Conservation (phyloP, 2,329 filamentous ascomycete genomes). For the Pyrenochaeta sp. region DNA sequence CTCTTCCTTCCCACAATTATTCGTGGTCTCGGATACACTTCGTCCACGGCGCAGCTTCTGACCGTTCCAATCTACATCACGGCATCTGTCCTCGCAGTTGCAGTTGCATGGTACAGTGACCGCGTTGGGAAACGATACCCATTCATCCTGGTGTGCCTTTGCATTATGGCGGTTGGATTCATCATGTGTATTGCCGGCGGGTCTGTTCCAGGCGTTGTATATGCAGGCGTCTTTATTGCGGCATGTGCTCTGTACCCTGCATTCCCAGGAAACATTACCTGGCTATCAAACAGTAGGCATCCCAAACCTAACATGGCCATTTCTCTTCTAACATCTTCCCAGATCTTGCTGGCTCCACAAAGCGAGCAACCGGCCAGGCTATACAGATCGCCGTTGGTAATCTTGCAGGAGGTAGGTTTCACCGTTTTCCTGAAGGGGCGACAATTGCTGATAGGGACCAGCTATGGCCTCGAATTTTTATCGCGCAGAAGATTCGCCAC, state of each 20-base stretch:
- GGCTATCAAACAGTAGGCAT: constrained; percentile 60
- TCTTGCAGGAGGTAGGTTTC: constrained; percentile 41
- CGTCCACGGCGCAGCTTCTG: constrained; percentile 51
- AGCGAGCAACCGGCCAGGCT: constrained; percentile 57
- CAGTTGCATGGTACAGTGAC: constrained; percentile 41
- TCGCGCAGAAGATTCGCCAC: constrained; percentile 57
- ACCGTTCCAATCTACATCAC: constrained; percentile 54
- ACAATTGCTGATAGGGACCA: constrained; percentile 20
- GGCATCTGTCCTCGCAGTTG: constrained; percentile 44
- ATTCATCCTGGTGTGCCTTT: constrained; percentile 43
- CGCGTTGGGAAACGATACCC: constrained; percentile 40
- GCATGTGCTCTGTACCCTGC: constrained; percentile 48
- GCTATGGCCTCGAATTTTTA: constrained; percentile 79
- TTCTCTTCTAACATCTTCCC: constrained; percentile 46
- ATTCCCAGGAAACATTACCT: constrained; percentile 53
- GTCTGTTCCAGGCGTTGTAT: constrained; percentile 42
- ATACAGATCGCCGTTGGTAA: constrained; percentile 61
- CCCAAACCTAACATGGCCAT: no score
- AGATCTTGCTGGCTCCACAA: constrained; percentile 61
- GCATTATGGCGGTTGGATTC: constrained; percentile 46
- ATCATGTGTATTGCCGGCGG: constrained; percentile 46
- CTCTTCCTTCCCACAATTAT: constrained; percentile 58
- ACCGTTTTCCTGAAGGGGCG: not conserved
- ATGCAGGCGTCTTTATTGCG: constrained; percentile 49
- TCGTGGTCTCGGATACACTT: constrained; percentile 48